Evolutionary conservation across 805 yeast species (phyloP), one percentile per base, ranked within the genome.

Genomic region (Saturnispora ahearnii): DNA sequence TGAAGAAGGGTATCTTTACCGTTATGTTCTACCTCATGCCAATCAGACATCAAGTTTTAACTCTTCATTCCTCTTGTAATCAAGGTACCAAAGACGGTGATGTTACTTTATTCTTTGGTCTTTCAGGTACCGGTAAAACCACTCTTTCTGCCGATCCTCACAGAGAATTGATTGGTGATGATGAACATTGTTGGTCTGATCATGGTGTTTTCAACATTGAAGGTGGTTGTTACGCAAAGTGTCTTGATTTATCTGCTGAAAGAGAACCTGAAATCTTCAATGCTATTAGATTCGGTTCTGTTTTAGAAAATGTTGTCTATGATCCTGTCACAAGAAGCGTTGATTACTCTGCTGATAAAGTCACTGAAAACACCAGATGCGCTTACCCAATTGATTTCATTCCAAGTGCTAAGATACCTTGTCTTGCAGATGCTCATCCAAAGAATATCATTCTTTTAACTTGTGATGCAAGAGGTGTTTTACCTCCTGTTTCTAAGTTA

Each of bases 1-100:
- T 91, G 99, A 91, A 91, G 78, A 91, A 91, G 77, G 99, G 99
- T 74, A 89, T 91, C 63, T 89, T 91, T 79, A 89, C 98, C 22
- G 98, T 91, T 54, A 91, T 91, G 99, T 91, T 93, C 74, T 91
- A 91, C 77, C 77, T 93, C 69, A 90, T 90, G 97, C 99, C 99
- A 51, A 83, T 93, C 60, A 87, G 79, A 69, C 86, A 90, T 76
- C 72, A 87, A 62, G 89, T 91, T 53, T 80, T 91, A 66, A 93
- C 98, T 38, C 78, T 91, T 68, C 98, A 91, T 72, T 90, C 97
- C 3, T 87, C 96, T 55, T 87, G 91, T 58, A 91, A 91, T 74
- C 95, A 88, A 74, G 97, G 96, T 69, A 71, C 68, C 54, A 70
- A 78, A 56, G 73, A 79, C 48, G 82, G 87, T 52, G 99, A 91